Conservation (phyloP, 2,329 filamentous ascomycete genomes). For the Alternaria novae-zelandiae region DNA sequence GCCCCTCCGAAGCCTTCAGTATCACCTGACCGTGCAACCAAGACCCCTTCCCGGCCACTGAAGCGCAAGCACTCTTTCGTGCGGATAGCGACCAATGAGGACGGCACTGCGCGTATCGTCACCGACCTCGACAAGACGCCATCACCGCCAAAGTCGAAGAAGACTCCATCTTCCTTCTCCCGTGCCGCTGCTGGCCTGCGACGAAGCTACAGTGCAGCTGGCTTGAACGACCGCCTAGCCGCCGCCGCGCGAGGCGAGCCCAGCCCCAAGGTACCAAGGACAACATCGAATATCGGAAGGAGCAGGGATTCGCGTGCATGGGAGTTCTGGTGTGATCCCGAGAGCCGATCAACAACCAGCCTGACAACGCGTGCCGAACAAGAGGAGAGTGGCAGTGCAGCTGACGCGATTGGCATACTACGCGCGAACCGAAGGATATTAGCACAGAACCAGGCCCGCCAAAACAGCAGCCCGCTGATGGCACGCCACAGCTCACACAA, state of each 20-base stretch:
- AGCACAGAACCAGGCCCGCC: constrained; percentile 66
- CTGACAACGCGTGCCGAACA: constrained; percentile 81
- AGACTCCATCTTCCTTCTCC: constrained; percentile 51
- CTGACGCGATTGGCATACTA: constrained; percentile 81
- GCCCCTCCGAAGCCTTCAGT: constrained; percentile 23
- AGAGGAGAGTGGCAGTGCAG: constrained; percentile 78
- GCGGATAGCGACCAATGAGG: constrained; percentile 81
- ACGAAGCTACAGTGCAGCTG: constrained; percentile 73
- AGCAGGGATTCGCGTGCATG: constrained; percentile 88
- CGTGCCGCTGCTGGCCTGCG: constrained; percentile 62
- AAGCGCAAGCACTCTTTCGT: constrained; percentile 61
- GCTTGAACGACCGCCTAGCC: constrained; percentile 44
- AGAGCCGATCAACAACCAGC: constrained; percentile 70
- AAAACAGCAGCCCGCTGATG: constrained; percentile 63
- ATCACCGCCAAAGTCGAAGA: constrained; percentile 65
- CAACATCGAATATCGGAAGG: constrained; percentile 67
- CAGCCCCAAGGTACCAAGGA: constrained; percentile 50
- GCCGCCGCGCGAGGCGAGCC: constrained; percentile 37
- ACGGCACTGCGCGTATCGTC: constrained; percentile 89
- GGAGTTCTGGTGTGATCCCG: constrained; percentile 88
- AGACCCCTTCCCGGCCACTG: constrained; percentile 54
- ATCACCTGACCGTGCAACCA: constrained; percentile 52
- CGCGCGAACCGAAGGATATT: constrained; percentile 67
- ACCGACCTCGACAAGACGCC: constrained; percentile 72
- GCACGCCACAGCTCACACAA: constrained; percentile 37